Conservation (phyloP, 169 alveolate species). For the Cryptosporidium baileyi region DNA sequence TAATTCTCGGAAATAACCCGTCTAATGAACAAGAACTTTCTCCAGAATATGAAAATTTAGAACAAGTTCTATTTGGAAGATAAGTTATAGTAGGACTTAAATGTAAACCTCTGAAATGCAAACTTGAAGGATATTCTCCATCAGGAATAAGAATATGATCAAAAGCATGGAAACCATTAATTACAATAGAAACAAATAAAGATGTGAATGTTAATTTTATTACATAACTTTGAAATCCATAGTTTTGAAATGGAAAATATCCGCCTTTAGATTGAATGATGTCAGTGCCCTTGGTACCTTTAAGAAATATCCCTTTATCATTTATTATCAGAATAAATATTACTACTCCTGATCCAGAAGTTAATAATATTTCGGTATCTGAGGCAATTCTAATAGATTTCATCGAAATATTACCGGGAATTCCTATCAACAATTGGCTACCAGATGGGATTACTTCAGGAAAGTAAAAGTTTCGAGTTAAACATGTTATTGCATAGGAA, state of each 20-base stretch:
- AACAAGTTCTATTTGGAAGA: slow-evolving; percentile 37
- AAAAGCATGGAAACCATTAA: slow-evolving; percentile 26
- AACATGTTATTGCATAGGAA: slow-evolving; percentile 43
- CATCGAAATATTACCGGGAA: slow-evolving; percentile 13
- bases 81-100: slow-evolving; percentile 5
- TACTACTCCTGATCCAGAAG: slow-evolving; percentile 1
- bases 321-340: slow-evolving; percentile 3
- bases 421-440: slow-evolving; percentile 38
- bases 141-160: slow-evolving; percentile 22
- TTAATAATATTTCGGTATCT: neutral
- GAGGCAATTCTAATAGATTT: slow-evolving; percentile 1
- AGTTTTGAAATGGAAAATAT: slow-evolving; percentile 22
- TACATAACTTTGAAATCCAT: slow-evolving; percentile 27
- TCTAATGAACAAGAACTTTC: neutral
- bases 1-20: slow-evolving; percentile 15
- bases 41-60: slow-evolving; percentile 10
- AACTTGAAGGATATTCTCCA: neutral
- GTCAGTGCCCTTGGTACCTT: slow-evolving; percentile 9
- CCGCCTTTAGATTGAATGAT: slow-evolving; percentile 52
- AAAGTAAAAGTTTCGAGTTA: neutral
- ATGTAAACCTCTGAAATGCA: neutral
- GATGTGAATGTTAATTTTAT: slow-evolving; percentile 7
- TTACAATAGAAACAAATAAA: neutral
- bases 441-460: neutral
- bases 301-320: slow-evolving; percentile 28